Percentiles rank a stretch among this genome's conserved stretches.
Evolutionary conservation across 176 grass and related monocot species (phyloP).

Genomic region (Oryza longistaminata): DNA sequence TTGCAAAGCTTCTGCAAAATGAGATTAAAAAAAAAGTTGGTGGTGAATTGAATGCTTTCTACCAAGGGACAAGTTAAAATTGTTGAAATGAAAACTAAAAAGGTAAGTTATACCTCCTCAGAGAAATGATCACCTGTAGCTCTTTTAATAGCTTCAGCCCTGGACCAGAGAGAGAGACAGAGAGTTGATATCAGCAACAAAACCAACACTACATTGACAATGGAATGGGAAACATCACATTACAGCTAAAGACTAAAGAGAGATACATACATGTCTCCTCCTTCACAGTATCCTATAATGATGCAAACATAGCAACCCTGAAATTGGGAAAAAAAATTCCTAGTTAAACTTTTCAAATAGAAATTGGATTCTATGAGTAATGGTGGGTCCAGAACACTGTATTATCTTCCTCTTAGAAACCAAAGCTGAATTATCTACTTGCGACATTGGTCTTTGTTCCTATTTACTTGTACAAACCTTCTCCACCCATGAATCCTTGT

Average conservation of each 20-base stretch:
- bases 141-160: conserved; percentile 83
- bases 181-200: neutral
- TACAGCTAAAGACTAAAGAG: conserved; percentile 9
- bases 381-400: neutral
- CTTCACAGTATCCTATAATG: conserved; percentile 83
- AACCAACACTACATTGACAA: neutral
- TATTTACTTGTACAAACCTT: conserved; percentile 52
- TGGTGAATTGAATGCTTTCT: neutral
- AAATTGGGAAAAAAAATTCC: conserved; percentile 19
- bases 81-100: neutral
- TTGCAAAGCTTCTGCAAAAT: conserved; percentile 73
- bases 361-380: neutral
- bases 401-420: neutral
- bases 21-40: neutral
- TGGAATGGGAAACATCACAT: neutral
- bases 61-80: conserved; percentile 1
- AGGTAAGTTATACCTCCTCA: conserved; percentile 58
- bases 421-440: neutral
- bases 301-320: conserved; percentile 93
- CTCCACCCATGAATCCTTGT: conserved; percentile 96
- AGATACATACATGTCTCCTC: conserved; percentile 89
- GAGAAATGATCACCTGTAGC: conserved; percentile 59
- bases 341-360: neutral
- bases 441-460: neutral
- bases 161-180: conserved; percentile 6